Evolutionary conservation across 306 rosid species (phyloP), one percentile per base, ranked within the genome.

Genomic region (Quercus rubra): DNA sequence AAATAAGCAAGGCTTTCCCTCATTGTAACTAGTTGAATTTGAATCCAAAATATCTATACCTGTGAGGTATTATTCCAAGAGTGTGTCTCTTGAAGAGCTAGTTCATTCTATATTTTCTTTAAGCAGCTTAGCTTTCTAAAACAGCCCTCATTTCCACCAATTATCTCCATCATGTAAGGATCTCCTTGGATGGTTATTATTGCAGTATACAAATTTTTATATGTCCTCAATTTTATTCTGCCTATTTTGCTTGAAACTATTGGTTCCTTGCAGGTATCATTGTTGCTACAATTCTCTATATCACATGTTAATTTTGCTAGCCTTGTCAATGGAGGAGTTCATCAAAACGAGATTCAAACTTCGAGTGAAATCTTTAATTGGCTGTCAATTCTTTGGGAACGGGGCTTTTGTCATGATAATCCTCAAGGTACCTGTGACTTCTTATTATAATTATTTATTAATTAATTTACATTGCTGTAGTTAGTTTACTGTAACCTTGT

Each of bases 371-470:
- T 86, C 80, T 90, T 86, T 78, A 83, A 81, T 70, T 94, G 99
- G 99, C 77, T 94, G 76, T 86, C 95, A 38, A 91, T 94, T 82
- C 87, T 94, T 85, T 94, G 99, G 99, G 97, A 91, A 71, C 87
- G 91, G 49, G 99, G 97, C 55, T 94, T 94, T 84, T 89, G 74
- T 77, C 99, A 94, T 72, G 95, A 87, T 78, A 94, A 94, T 83
- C 99, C 99, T 78, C 92, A 87, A 84, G 97, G 99, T 92, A 78
- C 81, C 52, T 82, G 72, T 75, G 77, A 66, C 41, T 79, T 81
- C 28, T 80, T 73, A 80, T 77, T 64, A 72, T 73, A 54, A 55
- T 54, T 78, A 80, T 64, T 8, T 77, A 6, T 33, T 68, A 15
- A 55, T 71, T 66, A 5, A 55, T 52, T 61, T 83, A 58, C 43